Evolutionary conservation across 352 stramenopile species (phyloP).

Genomic region (Phytophthora litchii): DNA sequence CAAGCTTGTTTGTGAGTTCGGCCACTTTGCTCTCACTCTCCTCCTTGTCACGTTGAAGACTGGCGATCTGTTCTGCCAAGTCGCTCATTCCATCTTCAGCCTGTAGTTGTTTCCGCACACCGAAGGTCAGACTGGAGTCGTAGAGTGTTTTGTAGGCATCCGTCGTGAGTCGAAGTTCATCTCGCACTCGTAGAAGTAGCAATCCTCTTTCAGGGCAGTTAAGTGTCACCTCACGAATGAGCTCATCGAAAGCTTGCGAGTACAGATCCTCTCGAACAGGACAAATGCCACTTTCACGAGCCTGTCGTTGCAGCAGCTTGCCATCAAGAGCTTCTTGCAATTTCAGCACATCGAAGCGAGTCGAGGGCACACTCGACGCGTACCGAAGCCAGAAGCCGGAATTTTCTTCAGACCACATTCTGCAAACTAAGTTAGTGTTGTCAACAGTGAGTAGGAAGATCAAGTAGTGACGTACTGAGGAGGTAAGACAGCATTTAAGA

Average conservation of each 20-base stretch:
- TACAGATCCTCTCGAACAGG: conserved; percentile 95
- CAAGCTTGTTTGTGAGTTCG: conserved; percentile 91
- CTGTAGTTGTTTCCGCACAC: conserved; percentile 93
- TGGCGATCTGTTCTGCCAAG: conserved; percentile 66
- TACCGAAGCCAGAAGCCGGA: conserved; percentile 93
- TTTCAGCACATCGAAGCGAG: conserved; percentile 92
- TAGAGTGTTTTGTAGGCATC: conserved; percentile 97
- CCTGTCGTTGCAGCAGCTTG: conserved; percentile 90
- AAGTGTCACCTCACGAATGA: conserved; percentile 93
- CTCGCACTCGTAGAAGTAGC: conserved; percentile 90
- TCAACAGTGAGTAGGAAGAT: too few species aligned
- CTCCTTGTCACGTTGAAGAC: conserved; percentile 62
- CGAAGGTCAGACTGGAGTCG: conserved; percentile 93
- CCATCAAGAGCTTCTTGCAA: conserved; percentile 92
- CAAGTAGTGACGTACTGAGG: conserved; percentile 74
- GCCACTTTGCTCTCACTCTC: conserved; percentile 85
- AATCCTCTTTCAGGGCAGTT: conserved; percentile 93
- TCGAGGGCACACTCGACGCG: conserved; percentile 88
- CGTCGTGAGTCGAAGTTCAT: conserved; percentile 94
- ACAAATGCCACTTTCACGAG: conserved; percentile 92
- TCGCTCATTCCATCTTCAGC: conserved; percentile 93
- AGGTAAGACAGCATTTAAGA: conserved; percentile 76
- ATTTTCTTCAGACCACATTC: conserved; percentile 81
- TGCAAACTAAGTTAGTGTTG: conserved; percentile 19
- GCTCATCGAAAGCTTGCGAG: conserved; percentile 91